Evolutionary conservation across 1,284 basidiomycete species (phyloP).

Genomic region (Hymenochaete sp.): DNA sequence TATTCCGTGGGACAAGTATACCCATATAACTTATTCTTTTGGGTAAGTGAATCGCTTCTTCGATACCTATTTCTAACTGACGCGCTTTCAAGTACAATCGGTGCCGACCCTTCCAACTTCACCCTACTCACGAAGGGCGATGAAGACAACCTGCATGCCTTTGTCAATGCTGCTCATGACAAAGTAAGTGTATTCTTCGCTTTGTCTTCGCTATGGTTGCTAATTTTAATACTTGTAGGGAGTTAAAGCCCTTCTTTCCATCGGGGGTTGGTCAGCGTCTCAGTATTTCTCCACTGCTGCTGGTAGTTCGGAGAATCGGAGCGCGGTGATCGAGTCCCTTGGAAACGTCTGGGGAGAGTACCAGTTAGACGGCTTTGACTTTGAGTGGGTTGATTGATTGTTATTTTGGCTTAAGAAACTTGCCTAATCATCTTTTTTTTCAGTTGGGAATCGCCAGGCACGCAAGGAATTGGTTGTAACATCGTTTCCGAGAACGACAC

Average conservation of each 20-base stretch:
- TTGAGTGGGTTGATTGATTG: constrained; percentile 81
- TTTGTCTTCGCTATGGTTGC: background rate
- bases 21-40: constrained; percentile 55
- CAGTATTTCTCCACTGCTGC: constrained; percentile 71
- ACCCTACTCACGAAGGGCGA: constrained; percentile 37
- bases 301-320: constrained; percentile 49
- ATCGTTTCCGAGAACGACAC: constrained; percentile 54
- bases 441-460: constrained; percentile 84
- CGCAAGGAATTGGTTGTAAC: constrained; percentile 69
- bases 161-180: constrained; percentile 45
- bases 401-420: constrained; percentile 33
- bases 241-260: constrained; percentile 67
- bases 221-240: constrained; percentile 30
- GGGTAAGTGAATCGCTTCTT: constrained; percentile 36
- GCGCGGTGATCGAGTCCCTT: constrained; percentile 61
- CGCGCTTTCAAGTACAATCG: constrained; percentile 34
- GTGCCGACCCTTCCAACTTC: constrained; percentile 35
- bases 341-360: constrained; percentile 53
- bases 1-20: constrained; percentile 56
- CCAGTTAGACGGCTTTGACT: constrained; percentile 75
- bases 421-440: background rate
- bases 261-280: constrained; percentile 86
- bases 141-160: constrained; percentile 36
- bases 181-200: constrained; percentile 34
- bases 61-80: background rate